Conservation (phyloP, 2,329 filamentous ascomycete genomes). For the Balansia obtecta region DNA sequence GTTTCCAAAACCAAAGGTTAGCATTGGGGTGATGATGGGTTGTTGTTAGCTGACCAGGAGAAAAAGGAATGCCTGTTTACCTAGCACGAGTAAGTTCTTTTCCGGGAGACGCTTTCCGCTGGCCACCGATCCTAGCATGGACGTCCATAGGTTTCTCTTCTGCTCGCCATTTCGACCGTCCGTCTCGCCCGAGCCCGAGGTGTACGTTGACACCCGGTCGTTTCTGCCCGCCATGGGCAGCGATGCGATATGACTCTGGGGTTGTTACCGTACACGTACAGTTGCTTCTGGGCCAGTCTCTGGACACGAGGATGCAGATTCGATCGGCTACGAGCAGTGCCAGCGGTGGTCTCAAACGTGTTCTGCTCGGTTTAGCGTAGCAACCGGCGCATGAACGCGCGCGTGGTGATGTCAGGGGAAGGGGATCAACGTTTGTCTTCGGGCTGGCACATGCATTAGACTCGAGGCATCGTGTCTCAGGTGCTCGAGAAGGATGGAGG, state of each 20-base stretch:
- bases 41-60: not conserved
- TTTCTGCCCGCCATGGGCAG: conserved; percentile 35
- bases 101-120: conserved; percentile 83
- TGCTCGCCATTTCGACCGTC: conserved; percentile 53
- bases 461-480: not conserved
- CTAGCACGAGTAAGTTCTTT: conserved; percentile 80
- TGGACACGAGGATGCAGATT: too few species aligned
- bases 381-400: conserved; percentile 6
- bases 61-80: conserved; percentile 27
- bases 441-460: not conserved
- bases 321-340: too few species aligned
- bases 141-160: conserved; percentile 88
- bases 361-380: conserved; percentile 1
- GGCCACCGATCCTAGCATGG: conserved; percentile 81
- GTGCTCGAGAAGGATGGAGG: not conserved
- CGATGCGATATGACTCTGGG: not conserved
- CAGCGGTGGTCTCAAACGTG: not conserved
- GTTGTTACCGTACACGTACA: not conserved
- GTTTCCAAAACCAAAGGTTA: conserved; percentile 4
- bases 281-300: not conserved
- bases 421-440: not conserved
- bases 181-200: conserved; percentile 39
- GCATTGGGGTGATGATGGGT: not conserved
- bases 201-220: conserved; percentile 48
- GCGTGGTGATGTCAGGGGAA: conserved; percentile 1